Base-by-base conservation (phyloP, 2,329 filamentous ascomycete species). In the Passalora sequoiae region DNA sequence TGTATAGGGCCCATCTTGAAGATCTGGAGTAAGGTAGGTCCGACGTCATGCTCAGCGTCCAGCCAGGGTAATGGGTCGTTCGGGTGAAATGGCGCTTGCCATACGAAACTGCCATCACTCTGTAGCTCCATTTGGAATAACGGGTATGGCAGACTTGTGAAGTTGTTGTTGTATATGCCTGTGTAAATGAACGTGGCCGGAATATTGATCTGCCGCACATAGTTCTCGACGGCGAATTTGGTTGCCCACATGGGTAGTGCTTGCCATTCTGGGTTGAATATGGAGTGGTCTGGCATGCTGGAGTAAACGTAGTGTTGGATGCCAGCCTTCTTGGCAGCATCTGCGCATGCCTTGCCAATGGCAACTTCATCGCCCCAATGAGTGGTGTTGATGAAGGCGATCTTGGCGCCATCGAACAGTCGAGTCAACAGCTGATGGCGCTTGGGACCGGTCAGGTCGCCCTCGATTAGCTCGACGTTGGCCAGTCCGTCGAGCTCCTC, bases 111-210 rank as follows among this genome's bases (percentile, higher is more conserved):
- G 13, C 87, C 89, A 58, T 96, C 88, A 1, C 74, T 66, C 66
- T 88, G 82, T 35, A 94, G 71, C 51, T 94, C 88, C 85, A 96
- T 94, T 69, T 89, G 92, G 70, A 97, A 97, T 3, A 97, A 75
- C 1, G 92, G 92, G 61, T 95, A 97, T 1, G 81, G 81, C 22
- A 96, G 75, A 35, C 86, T 92, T 21, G 91, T 97, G 68, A 97
- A 98, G 65, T 98, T 97, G 69, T 97, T 97, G 74, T 97, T 95
- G 74, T 97, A 98, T 58, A 96, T 96, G 47, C 91, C 92, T 7
- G 89, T 88, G 67, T 96, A 96, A 53, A 96, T 83, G 65, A 95
- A 97, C 0, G 91, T 97, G 1, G 89, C 82, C 0, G 87, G 87
- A 8, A 96, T 74, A 7, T 82, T 82, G 29, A 95, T 78, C 62